phyloP scores from a whole-genome alignment of 2,329 filamentous ascomycete genomes.

The Teratosphaeria gauchensis region DNA sequence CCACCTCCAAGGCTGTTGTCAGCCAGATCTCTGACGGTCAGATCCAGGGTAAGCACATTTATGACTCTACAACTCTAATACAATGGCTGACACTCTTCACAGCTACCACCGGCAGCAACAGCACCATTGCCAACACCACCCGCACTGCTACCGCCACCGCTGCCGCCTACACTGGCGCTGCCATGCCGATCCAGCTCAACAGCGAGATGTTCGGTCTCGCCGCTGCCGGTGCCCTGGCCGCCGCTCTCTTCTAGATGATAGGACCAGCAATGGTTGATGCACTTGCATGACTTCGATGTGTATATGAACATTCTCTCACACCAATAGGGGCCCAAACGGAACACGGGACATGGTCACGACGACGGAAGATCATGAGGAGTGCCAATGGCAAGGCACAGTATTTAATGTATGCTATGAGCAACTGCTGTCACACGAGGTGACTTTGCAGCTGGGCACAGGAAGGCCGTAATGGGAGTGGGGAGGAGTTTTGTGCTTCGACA shows the following conservation, averaged over 20 bases:
- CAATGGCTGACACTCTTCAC: not conserved
- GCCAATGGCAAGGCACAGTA: not conserved
- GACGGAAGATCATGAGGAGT: not conserved
- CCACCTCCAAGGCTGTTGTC: constrained; percentile 10
- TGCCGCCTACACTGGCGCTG: constrained; percentile 24
- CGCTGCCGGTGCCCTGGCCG: constrained; percentile 19
- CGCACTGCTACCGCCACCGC: constrained; percentile 2
- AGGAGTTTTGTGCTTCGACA: not conserved
- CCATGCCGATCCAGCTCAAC: constrained; percentile 13
- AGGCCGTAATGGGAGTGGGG: not conserved
- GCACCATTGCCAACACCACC: constrained; percentile 2
- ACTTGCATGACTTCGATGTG: constrained; percentile 17
- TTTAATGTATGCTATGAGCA: constrained; percentile 1
- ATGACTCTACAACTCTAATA: not conserved
- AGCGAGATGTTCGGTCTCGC: constrained; percentile 21
- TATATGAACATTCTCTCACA: constrained; percentile 15
- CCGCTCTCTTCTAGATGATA: constrained; percentile 20
- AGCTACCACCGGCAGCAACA: constrained; percentile 8
- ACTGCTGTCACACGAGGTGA: not conserved
- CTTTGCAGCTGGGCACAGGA: not conserved
- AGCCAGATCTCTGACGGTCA: constrained; percentile 20
- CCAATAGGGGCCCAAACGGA: not conserved
- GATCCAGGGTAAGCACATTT: constrained; percentile 6
- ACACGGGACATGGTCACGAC: not conserved
- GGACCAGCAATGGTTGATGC: constrained; percentile 6